A percentile compares a stretch with the other conserved stretches of the same genome.
These are phyloP conservation scores for Heritiera littoralis DNA, from an alignment of 345 rosid genomes.

Conservation along the genomic window DNA sequence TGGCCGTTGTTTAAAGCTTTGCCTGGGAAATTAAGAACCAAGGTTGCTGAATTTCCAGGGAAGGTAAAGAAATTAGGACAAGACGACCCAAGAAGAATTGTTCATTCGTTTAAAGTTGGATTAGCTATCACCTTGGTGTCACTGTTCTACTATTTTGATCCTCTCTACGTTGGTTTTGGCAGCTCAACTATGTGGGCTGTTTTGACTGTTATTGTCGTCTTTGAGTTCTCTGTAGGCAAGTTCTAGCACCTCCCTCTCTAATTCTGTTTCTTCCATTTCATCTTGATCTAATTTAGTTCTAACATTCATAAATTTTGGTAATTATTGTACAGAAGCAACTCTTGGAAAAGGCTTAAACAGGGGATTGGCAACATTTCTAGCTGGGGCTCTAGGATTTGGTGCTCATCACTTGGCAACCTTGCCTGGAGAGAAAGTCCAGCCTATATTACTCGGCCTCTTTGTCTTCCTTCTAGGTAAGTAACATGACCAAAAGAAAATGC, in stretches of 20 bases:
- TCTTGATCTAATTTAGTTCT: too few relatives aligned
- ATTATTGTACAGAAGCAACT: conserved; percentile 41
- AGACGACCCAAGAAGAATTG: conserved; percentile 72
- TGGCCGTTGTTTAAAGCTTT: conserved; percentile 21
- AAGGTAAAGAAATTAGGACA: conserved; percentile 43
- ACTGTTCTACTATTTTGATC: conserved; percentile 56
- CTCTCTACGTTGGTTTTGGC: conserved; percentile 64
- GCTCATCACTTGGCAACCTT: conserved; percentile 63
- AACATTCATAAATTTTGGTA: not conserved
- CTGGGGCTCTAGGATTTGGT: conserved; percentile 63
- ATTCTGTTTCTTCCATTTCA: not conserved
- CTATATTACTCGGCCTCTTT: conserved; percentile 61
- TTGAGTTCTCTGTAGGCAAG: conserved; percentile 76
- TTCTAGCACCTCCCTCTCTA: not conserved
- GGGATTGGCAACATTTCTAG: conserved; percentile 64
- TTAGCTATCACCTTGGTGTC: conserved; percentile 67
- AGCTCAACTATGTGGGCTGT: conserved; percentile 83
- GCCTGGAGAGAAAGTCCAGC: conserved; percentile 58
- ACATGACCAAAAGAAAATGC: not conserved
- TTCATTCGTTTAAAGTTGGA: conserved; percentile 77
- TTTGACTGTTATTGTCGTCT: conserved; percentile 80
- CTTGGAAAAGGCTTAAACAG: conserved; percentile 72
- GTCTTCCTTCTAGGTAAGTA: conserved; percentile 58
- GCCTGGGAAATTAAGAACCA: conserved; percentile 22
- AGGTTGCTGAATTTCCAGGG: conserved; percentile 25